Percentiles rank a stretch among this genome's conserved stretches.
Evolutionary conservation across 192 early-diverging fungal species (phyloP).

Genomic region (Gryganskiella cystojenkinii): DNA sequence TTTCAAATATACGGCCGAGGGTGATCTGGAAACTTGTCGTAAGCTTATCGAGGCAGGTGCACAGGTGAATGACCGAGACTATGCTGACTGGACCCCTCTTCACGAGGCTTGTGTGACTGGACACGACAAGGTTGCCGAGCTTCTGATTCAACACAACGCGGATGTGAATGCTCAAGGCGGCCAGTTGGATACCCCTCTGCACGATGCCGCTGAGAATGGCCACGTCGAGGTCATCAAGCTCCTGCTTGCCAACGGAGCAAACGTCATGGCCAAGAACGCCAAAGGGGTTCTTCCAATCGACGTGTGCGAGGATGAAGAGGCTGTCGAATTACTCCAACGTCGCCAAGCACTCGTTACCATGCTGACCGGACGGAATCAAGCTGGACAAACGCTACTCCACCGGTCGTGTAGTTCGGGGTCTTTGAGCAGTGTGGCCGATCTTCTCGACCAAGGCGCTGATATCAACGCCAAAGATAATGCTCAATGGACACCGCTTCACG

Average conservation of each 20-base stretch:
- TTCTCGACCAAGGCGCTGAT: slow-evolving; percentile 73
- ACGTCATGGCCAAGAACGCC: slow-evolving; percentile 61
- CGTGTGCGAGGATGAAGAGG: slow-evolving; percentile 57
- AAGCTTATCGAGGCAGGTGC: slow-evolving; percentile 67
- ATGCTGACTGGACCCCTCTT: slow-evolving; percentile 76
- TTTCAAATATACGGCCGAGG: slow-evolving; percentile 62
- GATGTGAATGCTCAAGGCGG: slow-evolving; percentile 68
- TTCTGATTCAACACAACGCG: slow-evolving; percentile 57
- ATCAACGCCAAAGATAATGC: slow-evolving; percentile 74
- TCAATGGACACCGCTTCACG: slow-evolving; percentile 71
- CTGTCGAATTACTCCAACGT: slow-evolving; percentile 49
- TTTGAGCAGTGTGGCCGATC: slow-evolving; percentile 50
- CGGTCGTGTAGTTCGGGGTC: slow-evolving; percentile 62
- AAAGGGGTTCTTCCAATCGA: slow-evolving; percentile 57
- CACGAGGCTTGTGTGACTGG: slow-evolving; percentile 73
- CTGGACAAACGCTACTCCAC: slow-evolving; percentile 64
- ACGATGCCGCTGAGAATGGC: slow-evolving; percentile 70
- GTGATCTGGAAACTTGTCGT: slow-evolving; percentile 66
- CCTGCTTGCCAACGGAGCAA: slow-evolving; percentile 62
- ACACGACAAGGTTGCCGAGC: slow-evolving; percentile 56
- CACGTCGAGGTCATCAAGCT: slow-evolving; percentile 60
- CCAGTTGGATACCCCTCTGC: slow-evolving; percentile 75
- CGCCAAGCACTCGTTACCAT: slow-evolving; percentile 52
- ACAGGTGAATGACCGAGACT: slow-evolving; percentile 71
- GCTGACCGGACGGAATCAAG: slow-evolving; percentile 48